Base-by-base conservation (phyloP, 139 green algal genomes). In the Coelastrella sp. region DNA sequence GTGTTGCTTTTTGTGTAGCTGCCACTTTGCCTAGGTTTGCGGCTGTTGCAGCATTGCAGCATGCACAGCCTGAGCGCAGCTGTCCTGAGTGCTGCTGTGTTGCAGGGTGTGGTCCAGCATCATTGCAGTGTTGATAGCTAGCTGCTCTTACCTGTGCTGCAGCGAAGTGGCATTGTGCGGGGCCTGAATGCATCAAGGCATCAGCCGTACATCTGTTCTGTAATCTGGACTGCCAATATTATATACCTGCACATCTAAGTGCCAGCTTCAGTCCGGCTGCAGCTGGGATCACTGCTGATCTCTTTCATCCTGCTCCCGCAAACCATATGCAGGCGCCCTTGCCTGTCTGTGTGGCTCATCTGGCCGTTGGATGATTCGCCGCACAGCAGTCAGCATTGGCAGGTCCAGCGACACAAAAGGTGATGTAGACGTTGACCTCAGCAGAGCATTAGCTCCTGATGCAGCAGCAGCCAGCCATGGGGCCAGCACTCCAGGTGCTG, bases 361-460 rank as follows among this genome's bases (percentile, higher is more conserved):
- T 5, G 22, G 23, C 56, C 91, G 90, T 17, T 95, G 87, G 60
- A 78, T 95, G 57, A 22, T 96, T 20, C 87, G 90, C 5, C 86
- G 92, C 58, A 87, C 80, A 0, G 89, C 83, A 22, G 86, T 95
- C 11, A 92, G 32, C 61, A 14, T 96, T 5, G 94, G 94, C 7
- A 88, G 94, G 3, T 76, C 77, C 23, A 92, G 66, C 3, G 90
- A 85, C 60, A 80, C 54, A 32, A 88, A 91, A 6, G 92, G 79
- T 75, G 87, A 93, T 83, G 93, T 95, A 65, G 94, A 96, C 71
- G 84, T 96, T 16, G 92, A 96, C 78, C 83, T 96, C 19, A 20
- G 75, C 5, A 57, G 8, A 7, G 93, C 93, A 80, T 74, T 20
- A 3, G 60, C 65, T 54, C 7, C 68, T 32, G 2, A 8, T 8